Conservation (phyloP, 192 early-diverging fungal genomes). For the Podila clonocystis region DNA sequence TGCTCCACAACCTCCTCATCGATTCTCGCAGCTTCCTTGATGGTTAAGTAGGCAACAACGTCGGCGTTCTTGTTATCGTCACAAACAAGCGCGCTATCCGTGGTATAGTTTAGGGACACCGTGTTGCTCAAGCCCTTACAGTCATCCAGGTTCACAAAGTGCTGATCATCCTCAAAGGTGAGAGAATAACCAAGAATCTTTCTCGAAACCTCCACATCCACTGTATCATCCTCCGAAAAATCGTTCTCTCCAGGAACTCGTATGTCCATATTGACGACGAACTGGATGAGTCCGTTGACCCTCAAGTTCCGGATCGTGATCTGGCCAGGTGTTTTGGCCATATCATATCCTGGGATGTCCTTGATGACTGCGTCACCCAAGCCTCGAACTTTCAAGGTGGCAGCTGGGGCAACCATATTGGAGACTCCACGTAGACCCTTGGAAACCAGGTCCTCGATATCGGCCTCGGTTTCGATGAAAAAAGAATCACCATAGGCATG, state of each 20-base stretch:
- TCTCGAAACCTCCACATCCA: slow-evolving; percentile 12
- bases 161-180: slow-evolving; percentile 20
- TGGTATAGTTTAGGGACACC: slow-evolving; percentile 28
- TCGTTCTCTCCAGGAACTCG: slow-evolving; percentile 36
- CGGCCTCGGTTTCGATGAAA: slow-evolving; percentile 33
- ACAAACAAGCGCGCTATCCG: slow-evolving; percentile 16
- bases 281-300: slow-evolving; percentile 35
- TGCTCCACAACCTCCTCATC: slow-evolving; percentile 28
- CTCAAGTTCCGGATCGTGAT: slow-evolving; percentile 31
- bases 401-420: slow-evolving; percentile 24
- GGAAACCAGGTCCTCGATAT: slow-evolving; percentile 39
- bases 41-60: slow-evolving; percentile 27
- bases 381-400: slow-evolving; percentile 30
- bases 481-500: slow-evolving; percentile 26
- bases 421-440: slow-evolving; percentile 41
- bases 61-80: slow-evolving; percentile 32
- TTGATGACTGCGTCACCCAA: slow-evolving; percentile 43
- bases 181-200: slow-evolving; percentile 31
- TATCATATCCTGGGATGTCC: slow-evolving; percentile 35
- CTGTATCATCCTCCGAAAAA: slow-evolving; percentile 34
- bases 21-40: slow-evolving; percentile 32
- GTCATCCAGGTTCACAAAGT: slow-evolving; percentile 24
- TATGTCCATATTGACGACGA: slow-evolving; percentile 35
- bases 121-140: slow-evolving; percentile 25
- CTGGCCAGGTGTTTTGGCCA: slow-evolving; percentile 28